Base-by-base conservation (phyloP, 345 rosid genomes). In the Citrus medica region DNA sequence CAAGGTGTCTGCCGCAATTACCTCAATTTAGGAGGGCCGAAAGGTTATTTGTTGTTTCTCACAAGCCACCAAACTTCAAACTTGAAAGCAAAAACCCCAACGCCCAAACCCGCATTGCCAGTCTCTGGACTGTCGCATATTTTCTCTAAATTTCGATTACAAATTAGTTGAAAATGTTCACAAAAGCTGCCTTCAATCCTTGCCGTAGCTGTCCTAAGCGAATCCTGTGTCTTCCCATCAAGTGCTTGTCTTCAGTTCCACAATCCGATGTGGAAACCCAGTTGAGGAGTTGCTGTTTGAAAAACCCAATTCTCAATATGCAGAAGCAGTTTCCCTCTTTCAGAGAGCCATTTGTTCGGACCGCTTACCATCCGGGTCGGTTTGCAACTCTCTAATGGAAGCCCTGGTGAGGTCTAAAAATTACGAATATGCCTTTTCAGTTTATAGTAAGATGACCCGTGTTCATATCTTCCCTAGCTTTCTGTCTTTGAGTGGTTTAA, bases 381-480 rank as follows among this genome's bases (percentile, higher is more conserved):
- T 83, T 51, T 89, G 86, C 79, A 85, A 82, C 81, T 74, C 59
- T 73, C 92, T 92, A 72, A 68, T 90, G 5, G 73, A 84, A 9
- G 59, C 85, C 12, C 87, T 88, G 79, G 92, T 88, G 38, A 92
- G 78, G 81, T 90, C 92, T 19, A 88, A 73, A 79, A 80, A 83
- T 48, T 83, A 87, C 78, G 87, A 85, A 19, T 71, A 86, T 9
- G 93, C 88, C 12, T 79, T 86, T 78, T 84, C 90, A 9, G 85
- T 87, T 17, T 83, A 92, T 65, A 53, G 71, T 42, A 82, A 77
- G 82, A 85, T 88, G 91, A 80, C 83, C 40, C 81, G 58, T 63
- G 79, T 73, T 33, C 74, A 71, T 69, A 62, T 87, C 42, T 80
- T 79, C 46, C 82, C 86, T 25, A 81, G 71, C 73, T 89, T 92